Percentiles rank a stretch among this genome's conserved stretches.
These are phyloP conservation scores for Triangularia setosa DNA, from an alignment of 2,329 filamentous ascomycete species.

Conservation along the genomic window DNA sequence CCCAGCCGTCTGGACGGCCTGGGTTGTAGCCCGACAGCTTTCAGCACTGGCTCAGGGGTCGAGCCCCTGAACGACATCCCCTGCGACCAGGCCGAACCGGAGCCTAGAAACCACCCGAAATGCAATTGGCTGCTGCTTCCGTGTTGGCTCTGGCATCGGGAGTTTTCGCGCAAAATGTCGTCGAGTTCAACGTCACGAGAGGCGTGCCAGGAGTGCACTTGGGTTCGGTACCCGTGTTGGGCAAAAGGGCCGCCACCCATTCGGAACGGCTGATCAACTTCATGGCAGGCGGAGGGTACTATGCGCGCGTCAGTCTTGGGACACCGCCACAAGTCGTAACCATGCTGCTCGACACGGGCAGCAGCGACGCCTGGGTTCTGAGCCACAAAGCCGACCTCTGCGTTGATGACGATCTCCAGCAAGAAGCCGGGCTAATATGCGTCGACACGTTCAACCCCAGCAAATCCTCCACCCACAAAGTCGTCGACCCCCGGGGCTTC, in stretches of 20 bases:
- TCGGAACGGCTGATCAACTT: slow-evolving; percentile 48
- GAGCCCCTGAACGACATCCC: neutral
- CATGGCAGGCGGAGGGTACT: slow-evolving; percentile 53
- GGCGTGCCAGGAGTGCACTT: slow-evolving; percentile 21
- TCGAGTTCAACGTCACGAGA: slow-evolving; percentile 25
- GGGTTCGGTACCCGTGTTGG: slow-evolving; percentile 15
- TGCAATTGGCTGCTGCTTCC: slow-evolving; percentile 9
- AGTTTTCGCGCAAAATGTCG: slow-evolving; percentile 21
- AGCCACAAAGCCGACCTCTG: slow-evolving; percentile 38
- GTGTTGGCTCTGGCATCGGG: slow-evolving; percentile 19
- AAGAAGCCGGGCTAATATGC: slow-evolving; percentile 33
- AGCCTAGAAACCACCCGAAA: slow-evolving; percentile 6
- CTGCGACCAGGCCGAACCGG: neutral
- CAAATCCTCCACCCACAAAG: slow-evolving; percentile 46
- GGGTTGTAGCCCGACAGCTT: neutral
- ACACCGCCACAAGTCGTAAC: slow-evolving; percentile 53
- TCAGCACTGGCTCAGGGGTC: neutral
- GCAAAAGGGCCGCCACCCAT: slow-evolving; percentile 27
- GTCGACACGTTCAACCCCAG: slow-evolving; percentile 41
- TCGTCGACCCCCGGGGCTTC: slow-evolving; percentile 44
- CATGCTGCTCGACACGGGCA: slow-evolving; percentile 60
- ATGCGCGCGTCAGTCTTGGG: slow-evolving; percentile 54
- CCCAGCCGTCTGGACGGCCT: slow-evolving; percentile 5
- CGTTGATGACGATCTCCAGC: slow-evolving; percentile 34
- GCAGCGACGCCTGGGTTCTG: slow-evolving; percentile 59